Evolutionary conservation across 768 basidiomycete species (phyloP).

Genomic region (Lactifluus rugatus): DNA sequence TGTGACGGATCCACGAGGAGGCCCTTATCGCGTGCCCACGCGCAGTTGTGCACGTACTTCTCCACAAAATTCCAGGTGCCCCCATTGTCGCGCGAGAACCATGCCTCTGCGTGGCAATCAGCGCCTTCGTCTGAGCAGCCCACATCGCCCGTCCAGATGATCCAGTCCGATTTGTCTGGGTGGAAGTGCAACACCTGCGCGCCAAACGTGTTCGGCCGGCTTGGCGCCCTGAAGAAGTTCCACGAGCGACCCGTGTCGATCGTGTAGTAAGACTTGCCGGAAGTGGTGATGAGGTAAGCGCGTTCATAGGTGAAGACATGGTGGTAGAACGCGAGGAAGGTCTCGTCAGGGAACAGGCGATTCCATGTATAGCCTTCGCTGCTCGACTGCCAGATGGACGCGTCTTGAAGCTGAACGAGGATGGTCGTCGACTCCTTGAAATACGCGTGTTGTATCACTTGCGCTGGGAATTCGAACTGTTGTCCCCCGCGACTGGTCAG

Average conservation of each 20-base stretch:
- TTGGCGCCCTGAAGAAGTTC: slow-evolving; percentile 48
- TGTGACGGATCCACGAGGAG: slow-evolving; percentile 75
- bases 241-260: slow-evolving; percentile 73
- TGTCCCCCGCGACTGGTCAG: background rate
- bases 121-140: slow-evolving; percentile 43
- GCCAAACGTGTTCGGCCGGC: slow-evolving; percentile 70
- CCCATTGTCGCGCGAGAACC: slow-evolving; percentile 71
- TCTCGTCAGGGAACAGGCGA: slow-evolving; percentile 46
- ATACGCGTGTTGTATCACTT: slow-evolving; percentile 70
- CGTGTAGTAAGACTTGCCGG: slow-evolving; percentile 60
- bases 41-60: slow-evolving; percentile 81
- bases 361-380: slow-evolving; percentile 94
- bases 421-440: slow-evolving; percentile 82
- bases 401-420: slow-evolving; percentile 68
- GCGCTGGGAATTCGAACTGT: slow-evolving; percentile 56
- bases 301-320: slow-evolving; percentile 72
- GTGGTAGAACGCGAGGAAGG: slow-evolving; percentile 78
- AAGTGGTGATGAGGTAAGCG: slow-evolving; percentile 81
- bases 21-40: slow-evolving; percentile 78
- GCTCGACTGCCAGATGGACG: slow-evolving; percentile 83
- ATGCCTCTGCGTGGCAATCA: slow-evolving; percentile 66
- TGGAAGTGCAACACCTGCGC: slow-evolving; percentile 81
- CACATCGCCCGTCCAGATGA: slow-evolving; percentile 82
- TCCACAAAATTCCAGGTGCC: slow-evolving; percentile 70
- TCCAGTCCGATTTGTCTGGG: slow-evolving; percentile 58